A percentile compares a stretch with the other conserved stretches of the same genome.
Evolutionary conservation across 106 monocot species (phyloP).

Genomic region (Alisma plantagoaquatica): DNA sequence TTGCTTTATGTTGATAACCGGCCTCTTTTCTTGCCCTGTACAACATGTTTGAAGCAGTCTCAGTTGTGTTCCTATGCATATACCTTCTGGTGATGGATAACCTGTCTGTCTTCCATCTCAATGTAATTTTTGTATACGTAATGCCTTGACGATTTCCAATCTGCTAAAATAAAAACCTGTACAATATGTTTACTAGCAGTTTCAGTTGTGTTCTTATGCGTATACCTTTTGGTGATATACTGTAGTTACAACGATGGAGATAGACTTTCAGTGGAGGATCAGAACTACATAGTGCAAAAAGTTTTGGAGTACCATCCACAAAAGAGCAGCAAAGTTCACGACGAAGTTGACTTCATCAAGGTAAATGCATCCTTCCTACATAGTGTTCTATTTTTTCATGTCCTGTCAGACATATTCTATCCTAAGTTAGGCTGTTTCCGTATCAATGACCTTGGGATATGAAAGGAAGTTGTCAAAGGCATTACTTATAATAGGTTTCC

Average conservation of each 20-base stretch:
- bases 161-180: too few relatives aligned
- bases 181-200: too few relatives aligned
- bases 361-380: constrained; percentile 17
- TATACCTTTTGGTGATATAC: too few relatives aligned
- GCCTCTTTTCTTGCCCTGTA: too few relatives aligned
- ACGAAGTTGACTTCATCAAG: constrained; percentile 44
- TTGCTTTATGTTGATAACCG: too few relatives aligned
- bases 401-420: not conserved
- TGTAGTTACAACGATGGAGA: constrained; percentile 45
- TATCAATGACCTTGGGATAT: not conserved
- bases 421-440: not conserved
- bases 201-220: too few relatives aligned
- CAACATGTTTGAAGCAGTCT: too few relatives aligned
- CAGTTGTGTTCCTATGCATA: too few relatives aligned
- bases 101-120: too few relatives aligned
- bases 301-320: constrained; percentile 66
- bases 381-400: not conserved
- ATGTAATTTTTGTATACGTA: too few relatives aligned
- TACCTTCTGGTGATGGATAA: too few relatives aligned
- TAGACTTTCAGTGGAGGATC: constrained; percentile 40
- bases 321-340: constrained; percentile 45
- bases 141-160: too few relatives aligned
- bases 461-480: not conserved
- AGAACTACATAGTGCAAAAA: constrained; percentile 45
- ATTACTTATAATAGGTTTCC: not conserved